These are phyloP conservation scores for Gigaspora rosea DNA, from an alignment of 192 early-diverging fungal genomes.

Conservation along the genomic window DNA sequence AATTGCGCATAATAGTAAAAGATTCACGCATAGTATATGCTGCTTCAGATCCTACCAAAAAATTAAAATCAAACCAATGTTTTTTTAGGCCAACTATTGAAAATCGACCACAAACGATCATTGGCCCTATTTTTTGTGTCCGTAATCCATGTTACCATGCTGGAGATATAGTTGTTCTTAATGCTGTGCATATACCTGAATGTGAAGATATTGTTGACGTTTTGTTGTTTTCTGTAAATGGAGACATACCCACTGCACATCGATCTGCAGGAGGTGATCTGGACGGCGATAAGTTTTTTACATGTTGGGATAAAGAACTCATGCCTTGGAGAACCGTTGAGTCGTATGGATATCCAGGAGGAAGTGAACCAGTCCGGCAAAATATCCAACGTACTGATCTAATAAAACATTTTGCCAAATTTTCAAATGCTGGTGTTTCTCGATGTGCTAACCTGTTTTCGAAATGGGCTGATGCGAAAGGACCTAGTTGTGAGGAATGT, in stretches of 20 bases:
- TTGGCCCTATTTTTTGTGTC: conserved; percentile 44
- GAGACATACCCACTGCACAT: conserved; percentile 64
- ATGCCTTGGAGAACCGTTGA: conserved; percentile 36
- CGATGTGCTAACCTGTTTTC: not conserved
- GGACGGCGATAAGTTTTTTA: conserved; percentile 74
- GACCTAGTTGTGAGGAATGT: not conserved
- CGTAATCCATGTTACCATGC: conserved; percentile 69
- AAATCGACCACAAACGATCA: conserved; percentile 31
- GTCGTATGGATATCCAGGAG: conserved; percentile 3
- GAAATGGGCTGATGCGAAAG: conserved; percentile 7
- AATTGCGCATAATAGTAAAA: conserved; percentile 52
- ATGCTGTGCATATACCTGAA: conserved; percentile 50
- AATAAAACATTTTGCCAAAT: not conserved
- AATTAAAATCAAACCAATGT: conserved; percentile 46
- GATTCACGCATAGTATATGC: conserved; percentile 39
- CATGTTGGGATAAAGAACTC: conserved; percentile 58
- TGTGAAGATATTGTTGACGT: conserved; percentile 60
- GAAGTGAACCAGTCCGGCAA: not conserved
- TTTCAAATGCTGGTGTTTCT: not conserved
- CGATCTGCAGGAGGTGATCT: conserved; percentile 80
- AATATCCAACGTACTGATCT: not conserved
- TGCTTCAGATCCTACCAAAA: not conserved
- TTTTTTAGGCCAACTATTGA: conserved; percentile 49
- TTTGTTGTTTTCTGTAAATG: conserved; percentile 71
- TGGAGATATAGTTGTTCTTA: conserved; percentile 58